These are phyloP conservation scores for Cymbopogon citratus DNA, from an alignment of 176 grass and related monocot species.

Conservation along the genomic window DNA sequence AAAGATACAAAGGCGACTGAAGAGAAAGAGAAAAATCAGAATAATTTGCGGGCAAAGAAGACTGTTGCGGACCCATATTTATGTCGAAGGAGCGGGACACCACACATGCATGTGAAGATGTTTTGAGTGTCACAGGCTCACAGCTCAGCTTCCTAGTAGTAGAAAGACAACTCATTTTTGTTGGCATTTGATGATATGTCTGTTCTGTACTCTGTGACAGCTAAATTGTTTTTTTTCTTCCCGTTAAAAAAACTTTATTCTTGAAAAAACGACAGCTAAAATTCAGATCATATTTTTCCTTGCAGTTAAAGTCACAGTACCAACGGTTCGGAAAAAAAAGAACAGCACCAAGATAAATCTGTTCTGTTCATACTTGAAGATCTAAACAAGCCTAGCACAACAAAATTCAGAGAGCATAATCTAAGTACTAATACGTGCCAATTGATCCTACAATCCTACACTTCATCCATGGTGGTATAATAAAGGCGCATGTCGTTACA, in stretches of 20 bases:
- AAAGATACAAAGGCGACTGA: background rate
- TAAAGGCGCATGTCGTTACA: background rate
- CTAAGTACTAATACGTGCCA: background rate
- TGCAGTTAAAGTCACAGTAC: background rate
- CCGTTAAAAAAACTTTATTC: background rate
- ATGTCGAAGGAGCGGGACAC: background rate
- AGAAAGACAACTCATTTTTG: conserved; percentile 5
- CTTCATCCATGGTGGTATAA: background rate
- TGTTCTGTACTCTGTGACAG: background rate
- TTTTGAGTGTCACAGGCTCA: background rate
- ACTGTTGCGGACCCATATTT: conserved; percentile 2
- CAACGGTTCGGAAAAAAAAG: no score
- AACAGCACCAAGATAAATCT: background rate
- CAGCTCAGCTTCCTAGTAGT: background rate
- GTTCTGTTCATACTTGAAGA: background rate
- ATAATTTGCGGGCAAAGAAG: background rate
- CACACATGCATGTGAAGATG: background rate
- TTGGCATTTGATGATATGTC: background rate
- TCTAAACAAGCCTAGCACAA: background rate
- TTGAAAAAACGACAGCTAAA: background rate
- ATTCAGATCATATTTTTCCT: background rate
- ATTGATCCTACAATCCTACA: background rate
- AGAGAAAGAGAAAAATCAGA: background rate
- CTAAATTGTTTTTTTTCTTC: background rate
- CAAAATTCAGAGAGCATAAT: background rate